Evolutionary conservation across 1,139 yeast genomes (phyloP).

Genomic region (Geotrichum restrictum): DNA sequence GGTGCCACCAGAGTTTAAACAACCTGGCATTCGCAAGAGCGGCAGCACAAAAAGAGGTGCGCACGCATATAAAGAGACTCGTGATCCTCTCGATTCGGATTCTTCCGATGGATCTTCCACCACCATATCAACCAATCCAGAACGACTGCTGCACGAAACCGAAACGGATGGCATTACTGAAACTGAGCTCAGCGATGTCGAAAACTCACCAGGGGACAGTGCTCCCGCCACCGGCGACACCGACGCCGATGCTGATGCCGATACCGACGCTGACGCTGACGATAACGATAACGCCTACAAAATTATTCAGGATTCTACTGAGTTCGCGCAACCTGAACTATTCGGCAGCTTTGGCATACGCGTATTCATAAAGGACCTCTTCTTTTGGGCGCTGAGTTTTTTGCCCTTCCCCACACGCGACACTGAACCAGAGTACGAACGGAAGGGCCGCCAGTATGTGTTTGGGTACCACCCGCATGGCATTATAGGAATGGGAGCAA

Average conservation of each 20-base stretch:
- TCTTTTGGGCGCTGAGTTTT: slow-evolving; percentile 9
- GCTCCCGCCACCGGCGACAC: neutral
- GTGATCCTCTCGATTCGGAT: slow-evolving; percentile 9
- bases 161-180: slow-evolving; percentile 1
- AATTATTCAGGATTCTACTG: slow-evolving; percentile 11
- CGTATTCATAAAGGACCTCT: neutral
- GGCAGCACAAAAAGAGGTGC: neutral
- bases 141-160: neutral
- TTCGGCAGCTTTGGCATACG: slow-evolving; percentile 6
- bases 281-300: neutral
- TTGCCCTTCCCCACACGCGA: slow-evolving; percentile 1
- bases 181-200: neutral
- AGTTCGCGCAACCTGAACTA: neutral
- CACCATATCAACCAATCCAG: neutral
- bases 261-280: neutral
- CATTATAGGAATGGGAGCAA: slow-evolving; percentile 85
- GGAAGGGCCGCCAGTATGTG: slow-evolving; percentile 53
- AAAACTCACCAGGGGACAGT: neutral
- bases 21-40: neutral
- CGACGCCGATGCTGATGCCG: neutral
- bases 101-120: neutral
- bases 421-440: slow-evolving; percentile 1
- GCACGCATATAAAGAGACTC: neutral
- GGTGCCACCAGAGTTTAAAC: neutral
- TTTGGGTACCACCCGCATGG: slow-evolving; percentile 98